phyloP scores from a whole-genome alignment of 768 basidiomycete species.

The Boletus rubropictus region DNA sequence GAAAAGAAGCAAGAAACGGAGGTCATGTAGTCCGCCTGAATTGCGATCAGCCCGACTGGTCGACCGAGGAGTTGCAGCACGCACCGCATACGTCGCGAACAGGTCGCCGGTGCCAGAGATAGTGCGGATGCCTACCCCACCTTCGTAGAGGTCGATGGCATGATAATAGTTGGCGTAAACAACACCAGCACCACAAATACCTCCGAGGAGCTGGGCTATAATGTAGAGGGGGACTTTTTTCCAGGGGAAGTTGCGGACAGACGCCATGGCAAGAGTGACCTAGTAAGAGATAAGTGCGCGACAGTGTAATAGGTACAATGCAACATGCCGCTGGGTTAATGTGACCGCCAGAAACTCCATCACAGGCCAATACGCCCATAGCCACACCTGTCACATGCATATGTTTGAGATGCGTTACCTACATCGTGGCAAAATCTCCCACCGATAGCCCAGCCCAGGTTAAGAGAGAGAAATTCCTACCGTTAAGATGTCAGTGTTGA shows the following conservation, averaged over 20 bases:
- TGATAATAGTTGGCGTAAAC: constrained; percentile 63
- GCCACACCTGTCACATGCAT: constrained; percentile 37
- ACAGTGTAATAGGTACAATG: not conserved
- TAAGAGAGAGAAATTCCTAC: constrained; percentile 23
- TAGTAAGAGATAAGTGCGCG: constrained; percentile 20
- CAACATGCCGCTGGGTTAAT: constrained; percentile 61
- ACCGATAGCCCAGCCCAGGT: constrained; percentile 32
- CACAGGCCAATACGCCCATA: constrained; percentile 63
- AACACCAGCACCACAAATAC: constrained; percentile 48
- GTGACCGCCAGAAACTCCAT: constrained; percentile 68
- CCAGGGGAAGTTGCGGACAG: constrained; percentile 73
- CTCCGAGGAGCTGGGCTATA: constrained; percentile 58
- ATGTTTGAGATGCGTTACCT: not conserved
- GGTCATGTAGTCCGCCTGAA: constrained; percentile 39
- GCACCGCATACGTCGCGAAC: constrained; percentile 58
- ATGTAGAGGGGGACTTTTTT: constrained; percentile 71
- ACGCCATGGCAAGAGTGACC: constrained; percentile 67
- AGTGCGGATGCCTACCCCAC: constrained; percentile 49
- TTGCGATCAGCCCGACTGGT: constrained; percentile 7
- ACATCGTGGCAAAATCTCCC: not conserved
- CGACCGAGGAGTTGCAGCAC: constrained; percentile 11
- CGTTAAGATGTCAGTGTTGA: constrained; percentile 1
- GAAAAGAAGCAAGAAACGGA: constrained; percentile 42
- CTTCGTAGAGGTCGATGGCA: constrained; percentile 62
- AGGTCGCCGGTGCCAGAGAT: constrained; percentile 50